Percentiles rank a stretch among this genome's conserved stretches.
These are phyloP conservation scores for Chenopodium suecicum DNA, from an alignment of 148 eudicot species.

Conservation along the genomic window DNA sequence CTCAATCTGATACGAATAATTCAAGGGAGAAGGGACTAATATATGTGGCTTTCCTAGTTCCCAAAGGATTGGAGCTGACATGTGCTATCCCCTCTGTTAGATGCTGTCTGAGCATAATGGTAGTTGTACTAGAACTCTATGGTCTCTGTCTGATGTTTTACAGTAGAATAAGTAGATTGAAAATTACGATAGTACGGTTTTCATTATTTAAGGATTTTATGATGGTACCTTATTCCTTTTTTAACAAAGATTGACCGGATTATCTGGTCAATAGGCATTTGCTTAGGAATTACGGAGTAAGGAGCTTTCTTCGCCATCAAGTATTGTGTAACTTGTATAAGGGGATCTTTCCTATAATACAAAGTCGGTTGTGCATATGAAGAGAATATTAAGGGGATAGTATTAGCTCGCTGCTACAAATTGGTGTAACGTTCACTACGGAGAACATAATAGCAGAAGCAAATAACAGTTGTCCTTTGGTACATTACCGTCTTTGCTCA, in stretches of 20 bases:
- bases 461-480: not conserved
- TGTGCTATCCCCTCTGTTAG: not conserved
- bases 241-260: not conserved
- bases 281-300: not conserved
- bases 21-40: not conserved
- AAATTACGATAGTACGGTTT: too few relatives aligned
- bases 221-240: not conserved
- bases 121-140: not conserved
- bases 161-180: not conserved
- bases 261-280: not conserved
- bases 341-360: not conserved
- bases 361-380: not conserved
- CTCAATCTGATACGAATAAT: too few relatives aligned
- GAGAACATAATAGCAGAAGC: not conserved
- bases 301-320: not conserved
- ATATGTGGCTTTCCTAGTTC: not conserved
- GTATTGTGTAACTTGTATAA: not conserved
- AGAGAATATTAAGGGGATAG: not conserved
- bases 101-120: not conserved
- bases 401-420: not conserved
- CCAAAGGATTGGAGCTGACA: not conserved
- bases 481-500: not conserved
- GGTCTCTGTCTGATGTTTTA: not conserved
- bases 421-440: not conserved
- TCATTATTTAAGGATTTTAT: not conserved